Percentiles rank a stretch among this genome's conserved stretches.
Evolutionary conservation across 2,329 filamentous ascomycete genomes (phyloP).

Genomic region (Podosphaera xanthii): DNA sequence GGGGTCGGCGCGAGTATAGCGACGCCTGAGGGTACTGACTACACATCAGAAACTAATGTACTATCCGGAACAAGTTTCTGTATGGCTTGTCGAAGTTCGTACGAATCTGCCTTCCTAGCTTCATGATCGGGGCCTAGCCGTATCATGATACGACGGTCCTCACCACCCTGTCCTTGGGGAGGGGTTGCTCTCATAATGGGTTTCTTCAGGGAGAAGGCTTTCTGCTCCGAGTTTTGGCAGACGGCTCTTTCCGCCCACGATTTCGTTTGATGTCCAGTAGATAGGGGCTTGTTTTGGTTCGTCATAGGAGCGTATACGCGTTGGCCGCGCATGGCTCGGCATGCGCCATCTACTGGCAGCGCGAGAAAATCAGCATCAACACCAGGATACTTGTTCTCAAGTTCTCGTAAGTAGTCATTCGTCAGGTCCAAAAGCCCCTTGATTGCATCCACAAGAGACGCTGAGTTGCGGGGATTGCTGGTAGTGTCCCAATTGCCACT

Average conservation of each 20-base stretch:
- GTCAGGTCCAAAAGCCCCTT: not conserved
- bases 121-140: not conserved
- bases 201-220: not conserved
- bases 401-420: not conserved
- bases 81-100: not conserved
- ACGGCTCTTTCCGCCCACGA: not conserved
- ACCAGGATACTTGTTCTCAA: not conserved
- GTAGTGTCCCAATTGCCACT: not conserved
- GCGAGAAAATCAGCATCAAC: not conserved
- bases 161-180: not conserved
- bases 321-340: not conserved
- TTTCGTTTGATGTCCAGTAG: not conserved
- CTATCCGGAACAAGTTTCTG: not conserved
- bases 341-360: not conserved
- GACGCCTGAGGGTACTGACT: slow-evolving; percentile 1
- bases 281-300: not conserved
- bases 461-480: not conserved
- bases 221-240: not conserved
- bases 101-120: not conserved
- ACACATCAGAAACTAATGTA: not conserved
- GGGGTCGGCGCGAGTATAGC: not conserved
- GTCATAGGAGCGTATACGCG: not conserved
- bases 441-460: not conserved
- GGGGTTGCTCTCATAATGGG: not conserved
- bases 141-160: not conserved